phyloP scores from a whole-genome alignment of 306 rosid species.

The Potentilla sterilis region DNA sequence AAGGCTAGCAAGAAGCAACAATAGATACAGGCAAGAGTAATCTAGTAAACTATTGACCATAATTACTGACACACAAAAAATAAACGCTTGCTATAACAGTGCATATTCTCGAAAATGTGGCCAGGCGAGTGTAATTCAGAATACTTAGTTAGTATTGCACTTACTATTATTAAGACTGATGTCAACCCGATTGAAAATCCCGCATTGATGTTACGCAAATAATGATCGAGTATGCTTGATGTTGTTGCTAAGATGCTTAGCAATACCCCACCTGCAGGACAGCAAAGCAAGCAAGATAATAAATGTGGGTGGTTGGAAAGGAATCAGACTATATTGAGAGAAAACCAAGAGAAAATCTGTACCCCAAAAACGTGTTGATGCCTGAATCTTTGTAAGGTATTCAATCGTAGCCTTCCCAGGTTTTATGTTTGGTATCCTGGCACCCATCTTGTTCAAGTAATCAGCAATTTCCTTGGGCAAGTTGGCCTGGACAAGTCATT shows the following conservation, averaged over 20 bases:
- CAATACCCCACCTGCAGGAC: constrained; percentile 70
- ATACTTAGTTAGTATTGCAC: constrained; percentile 28
- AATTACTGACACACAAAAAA: neutral
- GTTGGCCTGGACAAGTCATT: constrained; percentile 71
- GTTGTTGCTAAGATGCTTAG: constrained; percentile 87
- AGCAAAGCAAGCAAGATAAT: constrained; percentile 23
- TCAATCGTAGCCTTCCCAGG: constrained; percentile 98
- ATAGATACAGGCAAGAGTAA: neutral
- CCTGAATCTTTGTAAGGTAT: constrained; percentile 92
- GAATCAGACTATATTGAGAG: constrained; percentile 18
- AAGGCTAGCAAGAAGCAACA: no score
- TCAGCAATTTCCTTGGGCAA: constrained; percentile 98
- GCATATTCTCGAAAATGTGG: neutral
- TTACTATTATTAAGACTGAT: constrained; percentile 88
- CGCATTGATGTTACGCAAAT: constrained; percentile 77
- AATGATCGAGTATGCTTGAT: constrained; percentile 83
- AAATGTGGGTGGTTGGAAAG: neutral
- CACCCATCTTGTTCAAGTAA: constrained; percentile 98
- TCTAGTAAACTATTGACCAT: neutral
- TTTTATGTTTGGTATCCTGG: constrained; percentile 86
- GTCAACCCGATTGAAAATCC: constrained; percentile 97
- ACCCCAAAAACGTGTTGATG: constrained; percentile 99
- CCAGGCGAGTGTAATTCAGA: neutral
- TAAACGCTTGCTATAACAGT: neutral
- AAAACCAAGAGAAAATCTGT: constrained; percentile 24